Evolutionary conservation across 139 green algal species (phyloP).

Genomic region (Marvania coccoides): DNA sequence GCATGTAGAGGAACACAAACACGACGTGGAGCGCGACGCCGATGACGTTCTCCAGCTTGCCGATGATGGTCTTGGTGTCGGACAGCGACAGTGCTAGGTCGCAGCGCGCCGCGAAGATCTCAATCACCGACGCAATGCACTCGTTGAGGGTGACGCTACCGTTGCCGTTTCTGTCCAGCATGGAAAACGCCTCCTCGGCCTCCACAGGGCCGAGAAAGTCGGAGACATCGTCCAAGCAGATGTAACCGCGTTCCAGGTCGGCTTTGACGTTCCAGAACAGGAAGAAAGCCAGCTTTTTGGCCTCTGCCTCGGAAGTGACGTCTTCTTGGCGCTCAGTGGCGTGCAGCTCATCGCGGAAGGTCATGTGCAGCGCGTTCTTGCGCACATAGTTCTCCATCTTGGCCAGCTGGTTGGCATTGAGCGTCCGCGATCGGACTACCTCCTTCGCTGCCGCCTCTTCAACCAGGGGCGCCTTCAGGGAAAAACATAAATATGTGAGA

Average conservation of each 20-base stretch:
- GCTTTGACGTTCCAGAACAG: conserved; percentile 53
- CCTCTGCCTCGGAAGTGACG: conserved; percentile 42
- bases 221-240: conserved; percentile 44
- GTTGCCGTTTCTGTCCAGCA: conserved; percentile 48
- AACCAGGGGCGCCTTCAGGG: no score
- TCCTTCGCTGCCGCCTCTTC: no score
- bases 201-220: conserved; percentile 31
- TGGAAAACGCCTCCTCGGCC: conserved; percentile 35
- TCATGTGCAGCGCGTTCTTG: conserved; percentile 48
- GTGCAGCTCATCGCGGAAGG: conserved; percentile 37
- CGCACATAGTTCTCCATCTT: no score
- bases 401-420: no score
- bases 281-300: conserved; percentile 45
- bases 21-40: conserved; percentile 38
- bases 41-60: conserved; percentile 48
- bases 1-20: conserved; percentile 46
- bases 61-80: conserved; percentile 50
- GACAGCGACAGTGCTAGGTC: no score
- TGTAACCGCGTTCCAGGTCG: conserved; percentile 25
- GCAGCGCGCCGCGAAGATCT: no score
- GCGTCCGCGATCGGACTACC: no score
- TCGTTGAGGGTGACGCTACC: no score
- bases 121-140: no score
- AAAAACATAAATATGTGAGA: no score
- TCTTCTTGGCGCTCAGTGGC: conserved; percentile 12